phyloP scores from a whole-genome alignment of 2,329 filamentous ascomycete species.

The Aspergillus persii region DNA sequence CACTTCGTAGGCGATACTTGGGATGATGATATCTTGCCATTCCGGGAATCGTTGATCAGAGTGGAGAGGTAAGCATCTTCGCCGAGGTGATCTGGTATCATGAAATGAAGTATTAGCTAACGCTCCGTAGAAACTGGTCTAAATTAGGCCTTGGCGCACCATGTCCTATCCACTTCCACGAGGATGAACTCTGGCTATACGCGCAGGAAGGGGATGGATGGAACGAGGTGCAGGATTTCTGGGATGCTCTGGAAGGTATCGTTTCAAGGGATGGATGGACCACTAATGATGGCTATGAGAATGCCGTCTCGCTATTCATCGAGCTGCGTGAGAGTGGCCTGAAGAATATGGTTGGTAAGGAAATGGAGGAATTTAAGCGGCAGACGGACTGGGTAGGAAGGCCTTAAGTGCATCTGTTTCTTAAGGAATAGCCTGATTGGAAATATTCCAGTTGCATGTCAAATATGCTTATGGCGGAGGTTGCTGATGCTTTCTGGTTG shows the following conservation, averaged over 20 bases:
- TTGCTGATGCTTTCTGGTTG: too few species aligned
- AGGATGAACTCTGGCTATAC: slow-evolving; percentile 20
- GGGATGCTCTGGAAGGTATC: slow-evolving; percentile 33
- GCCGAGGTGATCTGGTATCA: too few species aligned
- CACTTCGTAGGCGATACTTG: slow-evolving; percentile 22
- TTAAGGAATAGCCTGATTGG: too few species aligned
- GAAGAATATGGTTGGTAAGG: too few species aligned
- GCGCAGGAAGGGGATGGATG: slow-evolving; percentile 19
- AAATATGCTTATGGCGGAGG: too few species aligned
- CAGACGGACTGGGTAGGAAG: too few species aligned
- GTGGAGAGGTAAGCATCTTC: slow-evolving; percentile 19
- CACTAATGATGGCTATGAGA: slow-evolving; percentile 33
- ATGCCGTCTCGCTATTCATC: slow-evolving; percentile 35
- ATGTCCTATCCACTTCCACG: slow-evolving; percentile 23
- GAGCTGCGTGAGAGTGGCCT: slow-evolving; percentile 7
- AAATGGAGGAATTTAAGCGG: too few species aligned
- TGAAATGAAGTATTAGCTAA: background rate
- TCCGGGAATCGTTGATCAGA: slow-evolving; percentile 24
- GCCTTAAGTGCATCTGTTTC: too few species aligned
- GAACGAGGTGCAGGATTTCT: slow-evolving; percentile 35
- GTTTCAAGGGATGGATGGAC: slow-evolving; percentile 41
- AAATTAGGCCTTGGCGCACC: slow-evolving; percentile 15
- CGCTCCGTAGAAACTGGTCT: slow-evolving; percentile 17
- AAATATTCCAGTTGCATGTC: too few species aligned
- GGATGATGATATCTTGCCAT: slow-evolving; percentile 25